Evolutionary conservation across 2,329 filamentous ascomycete genomes (phyloP), one percentile per base, ranked within the genome.

Genomic region (Coniochaeta sp.): DNA sequence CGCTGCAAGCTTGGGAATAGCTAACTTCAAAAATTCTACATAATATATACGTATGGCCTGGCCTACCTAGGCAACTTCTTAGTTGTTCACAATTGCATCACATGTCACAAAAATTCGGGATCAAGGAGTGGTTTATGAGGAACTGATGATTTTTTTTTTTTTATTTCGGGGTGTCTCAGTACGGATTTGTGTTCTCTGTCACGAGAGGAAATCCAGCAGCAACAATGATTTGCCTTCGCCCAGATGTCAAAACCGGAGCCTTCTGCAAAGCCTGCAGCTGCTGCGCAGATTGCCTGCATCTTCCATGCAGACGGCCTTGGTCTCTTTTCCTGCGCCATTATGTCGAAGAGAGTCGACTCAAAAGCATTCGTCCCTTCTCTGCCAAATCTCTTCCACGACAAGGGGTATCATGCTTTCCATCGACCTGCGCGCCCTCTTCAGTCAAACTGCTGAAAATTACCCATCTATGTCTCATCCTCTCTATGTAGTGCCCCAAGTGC

Each of bases 361-460:
- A 60, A 66, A 64, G 63, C 62, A 65, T 34, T 63, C 52, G 34
- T 62, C 59, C 64, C 65, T 61, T 56, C 62, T 63, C 64, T 58
- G 58, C 61, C 58, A 61, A 58, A 61, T 59, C 59, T 66, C 64
- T 62, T 67, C 63, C 38, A 22, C 54, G 34, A 55, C 60, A 66
- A 68, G 64, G 67, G 67, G 67, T 69, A 69, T 69, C 67, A 69
- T 69, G 67, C 65, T 65, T 58, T 61, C 60, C 60, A 47, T 57
- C 60, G 38, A 63, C 62, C 62, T 60, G 61, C 61, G 62, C 47
- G 60, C 61, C 63, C 63, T 61, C 62, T 62, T 59, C 62, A 64
- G 61, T 66, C 62, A 62, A 64, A 64, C 65, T 66, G 66, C 67
- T 66, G 65, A 62, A 62, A 62, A 68, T 64, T 64, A 65, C 65